These are phyloP conservation scores for Moesziomyces antarcticus DNA, from an alignment of 1,284 basidiomycete species.

Conservation along the genomic window DNA sequence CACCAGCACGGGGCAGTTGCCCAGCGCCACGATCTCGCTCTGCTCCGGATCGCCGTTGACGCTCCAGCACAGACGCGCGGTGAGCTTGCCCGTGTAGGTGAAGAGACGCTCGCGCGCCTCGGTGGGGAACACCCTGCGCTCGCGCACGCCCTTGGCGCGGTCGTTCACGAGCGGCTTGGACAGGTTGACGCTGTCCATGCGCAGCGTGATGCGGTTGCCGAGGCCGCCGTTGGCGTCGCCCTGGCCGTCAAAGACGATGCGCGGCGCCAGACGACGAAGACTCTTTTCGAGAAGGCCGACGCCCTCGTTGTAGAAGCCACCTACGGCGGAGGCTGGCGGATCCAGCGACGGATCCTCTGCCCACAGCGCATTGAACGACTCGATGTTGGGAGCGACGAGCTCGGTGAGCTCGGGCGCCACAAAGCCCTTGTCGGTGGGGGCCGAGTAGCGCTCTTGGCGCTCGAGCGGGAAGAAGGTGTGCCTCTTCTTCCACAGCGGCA, in stretches of 20 bases:
- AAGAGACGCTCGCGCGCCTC: conserved; percentile 81
- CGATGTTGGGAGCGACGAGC: conserved; percentile 91
- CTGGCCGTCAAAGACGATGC: conserved; percentile 89
- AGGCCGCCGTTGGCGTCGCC: conserved; percentile 55
- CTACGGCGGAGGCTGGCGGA: conserved; percentile 72
- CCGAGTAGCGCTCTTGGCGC: conserved; percentile 83
- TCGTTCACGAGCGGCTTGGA: conserved; percentile 88
- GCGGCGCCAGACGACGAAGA: conserved; percentile 85
- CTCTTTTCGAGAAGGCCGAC: conserved; percentile 83
- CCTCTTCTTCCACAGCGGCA: conserved; percentile 50
- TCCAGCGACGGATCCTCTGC: conserved; percentile 60
- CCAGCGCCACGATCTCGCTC: conserved; percentile 85
- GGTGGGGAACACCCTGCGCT: conserved; percentile 82
- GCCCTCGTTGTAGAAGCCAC: conserved; percentile 76
- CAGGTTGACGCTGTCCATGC: conserved; percentile 87
- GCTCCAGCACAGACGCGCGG: conserved; percentile 88
- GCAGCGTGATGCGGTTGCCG: conserved; percentile 74
- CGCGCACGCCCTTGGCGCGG: conserved; percentile 79
- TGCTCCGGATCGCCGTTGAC: conserved; percentile 80
- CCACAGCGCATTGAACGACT: conserved; percentile 91
- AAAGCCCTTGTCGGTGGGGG: conserved; percentile 78
- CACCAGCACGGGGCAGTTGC: conserved; percentile 95
- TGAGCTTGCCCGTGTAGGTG: conserved; percentile 91
- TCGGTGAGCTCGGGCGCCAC: conserved; percentile 88
- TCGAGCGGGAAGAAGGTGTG: conserved; percentile 82